Percentiles rank a stretch among this genome's conserved stretches.
Evolutionary conservation across 495 filamentous ascomycete species (phyloP).

Genomic region (Neurospora sp.): DNA sequence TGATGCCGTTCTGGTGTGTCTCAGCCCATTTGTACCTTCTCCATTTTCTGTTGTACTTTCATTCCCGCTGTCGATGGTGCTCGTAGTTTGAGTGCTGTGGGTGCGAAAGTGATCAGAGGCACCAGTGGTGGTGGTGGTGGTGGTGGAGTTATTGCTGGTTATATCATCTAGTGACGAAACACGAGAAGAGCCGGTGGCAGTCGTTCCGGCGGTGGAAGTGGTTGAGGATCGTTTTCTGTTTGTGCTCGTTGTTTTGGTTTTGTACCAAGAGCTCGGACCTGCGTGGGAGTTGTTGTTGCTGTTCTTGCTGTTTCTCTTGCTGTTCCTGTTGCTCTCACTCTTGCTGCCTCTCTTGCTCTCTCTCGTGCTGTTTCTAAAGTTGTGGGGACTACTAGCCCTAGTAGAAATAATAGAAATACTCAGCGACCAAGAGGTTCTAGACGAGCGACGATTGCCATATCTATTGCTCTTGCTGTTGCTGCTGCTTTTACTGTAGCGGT

Average conservation of each 20-base stretch:
- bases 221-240: neutral
- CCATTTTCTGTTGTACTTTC: neutral
- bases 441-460: neutral
- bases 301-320: neutral
- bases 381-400: neutral
- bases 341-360: neutral
- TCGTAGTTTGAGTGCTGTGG: too few species aligned
- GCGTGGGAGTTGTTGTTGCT: neutral
- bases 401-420: neutral
- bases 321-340: neutral
- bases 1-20: neutral
- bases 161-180: neutral
- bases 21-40: accelerated
- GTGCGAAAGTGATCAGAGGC: too few species aligned
- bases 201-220: neutral
- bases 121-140: too few species aligned
- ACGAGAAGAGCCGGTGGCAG: neutral
- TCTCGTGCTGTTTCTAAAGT: too few species aligned
- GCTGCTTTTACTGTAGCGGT: neutral
- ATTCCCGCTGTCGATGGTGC: neutral
- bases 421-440: neutral
- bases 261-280: neutral
- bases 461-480: neutral
- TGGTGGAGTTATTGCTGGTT: neutral
- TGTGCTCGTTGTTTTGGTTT: neutral